Evolutionary conservation across 352 stramenopile species (phyloP), one percentile per base, ranked within the genome.

Genomic region (Globisporangium spinosum): DNA sequence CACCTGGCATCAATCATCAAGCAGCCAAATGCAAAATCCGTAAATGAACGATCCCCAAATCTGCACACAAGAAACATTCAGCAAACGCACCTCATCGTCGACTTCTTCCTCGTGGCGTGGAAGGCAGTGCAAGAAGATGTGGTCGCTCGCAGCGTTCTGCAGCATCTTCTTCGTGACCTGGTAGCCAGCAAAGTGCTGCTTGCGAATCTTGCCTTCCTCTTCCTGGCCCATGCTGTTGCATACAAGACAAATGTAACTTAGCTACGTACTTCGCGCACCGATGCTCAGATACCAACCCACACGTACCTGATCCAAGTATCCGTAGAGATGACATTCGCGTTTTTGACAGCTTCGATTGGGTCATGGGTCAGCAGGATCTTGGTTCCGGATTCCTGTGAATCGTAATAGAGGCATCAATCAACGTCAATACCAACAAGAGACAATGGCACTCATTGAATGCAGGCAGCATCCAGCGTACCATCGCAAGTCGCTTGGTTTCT

Each of bases 101-200:
- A 99, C 97, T 80, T 99, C 97, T 81, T 99, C 97, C 38, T 90
- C 82, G 73, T 99, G 96, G 57, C 97, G 89, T 15, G 97, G 97
- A 38, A 99, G 80, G 71, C 97, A 99, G 79, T 99, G 97, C 67
- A 99, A 84, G 83, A 99, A 99, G 20, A 98, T 85, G 65, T 97
- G 93, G 69, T 98, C 85, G 38, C 80, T 69, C 22, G 94, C 93
- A 9, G 97, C 97, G 51, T 97, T 78, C 60, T 80, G 60, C 69
- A 99, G 96, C 73, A 99, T 93, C 62, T 90, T 84, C 61, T 89
- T 88, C 67, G 93, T 99, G 57, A 97, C 80, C 74, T 98, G 86
- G 82, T 99, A 99, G 57, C 97, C 97, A 20, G 89, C 91, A 79
- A 99, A 99, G 75, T 97, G 90, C 56, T 82, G 82, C 27, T 99